Conservation (phyloP, 164 flowering plant species). For the Umbilicus rupestris region DNA sequence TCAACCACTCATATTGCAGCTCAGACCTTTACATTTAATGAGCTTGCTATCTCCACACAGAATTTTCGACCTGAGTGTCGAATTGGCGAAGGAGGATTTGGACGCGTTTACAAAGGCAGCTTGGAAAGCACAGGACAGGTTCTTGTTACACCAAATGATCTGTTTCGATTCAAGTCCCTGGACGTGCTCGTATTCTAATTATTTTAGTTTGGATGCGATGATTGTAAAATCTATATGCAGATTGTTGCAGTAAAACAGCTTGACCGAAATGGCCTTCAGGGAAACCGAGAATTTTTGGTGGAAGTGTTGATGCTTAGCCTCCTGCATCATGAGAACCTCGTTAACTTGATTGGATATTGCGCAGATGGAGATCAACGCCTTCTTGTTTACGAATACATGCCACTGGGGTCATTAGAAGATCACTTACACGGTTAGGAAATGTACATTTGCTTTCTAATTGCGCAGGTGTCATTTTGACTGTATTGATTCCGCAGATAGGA, state of each 20-base stretch:
- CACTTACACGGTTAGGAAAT: slow-evolving; percentile 66
- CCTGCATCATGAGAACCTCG: slow-evolving; percentile 77
- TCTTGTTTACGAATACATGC: slow-evolving; percentile 91
- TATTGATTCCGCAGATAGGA: too few species aligned
- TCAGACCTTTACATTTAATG: slow-evolving; percentile 73
- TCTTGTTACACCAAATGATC: neutral
- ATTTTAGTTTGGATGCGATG: neutral
- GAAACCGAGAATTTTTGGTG: slow-evolving; percentile 76
- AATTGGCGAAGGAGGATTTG: slow-evolving; percentile 92
- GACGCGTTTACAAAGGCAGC: slow-evolving; percentile 78
- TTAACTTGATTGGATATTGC: slow-evolving; percentile 84
- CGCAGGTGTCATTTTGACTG: too few species aligned
- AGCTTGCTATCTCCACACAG: slow-evolving; percentile 77
- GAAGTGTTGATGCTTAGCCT: slow-evolving; percentile 97
- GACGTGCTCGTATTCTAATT: neutral
- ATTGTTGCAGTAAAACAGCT: slow-evolving; percentile 87
- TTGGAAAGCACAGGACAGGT: slow-evolving; percentile 79
- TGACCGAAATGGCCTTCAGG: slow-evolving; percentile 82
- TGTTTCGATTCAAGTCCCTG: neutral
- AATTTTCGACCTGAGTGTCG: slow-evolving; percentile 68
- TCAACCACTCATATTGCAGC: slow-evolving; percentile 63
- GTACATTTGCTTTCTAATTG: neutral
- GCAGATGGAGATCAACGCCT: slow-evolving; percentile 96
- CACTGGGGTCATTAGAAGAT: slow-evolving; percentile 82
- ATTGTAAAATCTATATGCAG: slow-evolving; percentile 27